A percentile compares a stretch with the other conserved stretches of the same genome.
Conservation (phyloP, 169 alveolate genomes). For the Plasmodium sp. region DNA sequence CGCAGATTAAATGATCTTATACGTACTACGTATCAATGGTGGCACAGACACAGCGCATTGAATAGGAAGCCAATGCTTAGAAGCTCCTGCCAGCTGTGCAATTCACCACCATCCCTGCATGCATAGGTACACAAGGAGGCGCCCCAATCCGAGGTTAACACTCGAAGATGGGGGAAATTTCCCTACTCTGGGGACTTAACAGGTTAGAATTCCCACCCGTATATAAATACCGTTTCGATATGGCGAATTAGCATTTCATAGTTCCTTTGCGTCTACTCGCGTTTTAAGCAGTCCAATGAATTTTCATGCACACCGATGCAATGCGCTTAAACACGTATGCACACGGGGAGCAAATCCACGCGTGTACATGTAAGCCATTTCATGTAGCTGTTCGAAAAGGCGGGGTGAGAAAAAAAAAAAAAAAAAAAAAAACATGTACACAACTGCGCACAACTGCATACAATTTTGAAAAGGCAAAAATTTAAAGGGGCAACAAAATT, state of each 20-base stretch:
- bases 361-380: not conserved
- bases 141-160: not conserved
- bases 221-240: not conserved
- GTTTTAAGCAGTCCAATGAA: not conserved
- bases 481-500: not conserved
- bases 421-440: not conserved
- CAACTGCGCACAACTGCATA: not conserved
- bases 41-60: not conserved
- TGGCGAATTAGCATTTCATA: not conserved
- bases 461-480: not conserved
- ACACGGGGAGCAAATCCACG: not conserved
- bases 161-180: not conserved
- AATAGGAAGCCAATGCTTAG: not conserved
- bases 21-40: not conserved
- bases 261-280: not conserved
- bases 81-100: not conserved
- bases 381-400: not conserved
- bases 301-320: not conserved
- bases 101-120: not conserved
- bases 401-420: not conserved
- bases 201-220: not conserved
- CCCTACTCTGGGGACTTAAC: not conserved
- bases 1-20: not conserved
- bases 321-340: not conserved
- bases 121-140: not conserved